Evolutionary conservation across 2,329 filamentous ascomycete genomes (phyloP), one percentile per base, ranked within the genome.

Genomic region (Diplodia mutila): DNA sequence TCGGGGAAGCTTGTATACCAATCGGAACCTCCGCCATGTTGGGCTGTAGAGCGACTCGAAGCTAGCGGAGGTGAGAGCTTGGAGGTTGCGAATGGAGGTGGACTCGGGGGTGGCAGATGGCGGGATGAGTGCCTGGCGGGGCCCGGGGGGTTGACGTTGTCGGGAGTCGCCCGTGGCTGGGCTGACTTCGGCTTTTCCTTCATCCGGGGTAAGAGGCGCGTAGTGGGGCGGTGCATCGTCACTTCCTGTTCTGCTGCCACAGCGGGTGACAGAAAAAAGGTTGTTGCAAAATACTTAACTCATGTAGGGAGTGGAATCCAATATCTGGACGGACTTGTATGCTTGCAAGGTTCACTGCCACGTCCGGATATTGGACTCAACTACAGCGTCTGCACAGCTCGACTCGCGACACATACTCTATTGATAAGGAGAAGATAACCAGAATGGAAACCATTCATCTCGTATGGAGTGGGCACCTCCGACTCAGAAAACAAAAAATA

Each of bases 21-120:
- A 84, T 84, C 72, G 82, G 82, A 72, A 79, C 80, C 72, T 84
- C 81, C 69, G 82, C 80, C 82, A 84, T 84, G 12, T 55, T 66
- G 23, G 29, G 29, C 51, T 18, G 49, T 34, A 48, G 42, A 51
- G 39, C 39, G 64, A 52, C 64, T 42, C 23, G 46, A 66, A 42
- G 51, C 37, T 39, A 59, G 42, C 42, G 52, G 27, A 52, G 53
- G 53, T 49, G 39, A 7, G 23, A 27, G 25, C 57, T 61, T 57
- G 39, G 52, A 48, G 39, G 29, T 51, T 49, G 64, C 64, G 64
- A 66, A 55, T 66, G 64, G 64, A 42, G 52, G 42, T 66, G 64
- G 64, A 48, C 39, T 46, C 39, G 57, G 57, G 39, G 57, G 34
- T 66, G 53, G 64, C 29, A 59, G 53, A 49, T 66, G 46, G 52